Evolutionary conservation across 441 rosid species (phyloP).

Genomic region (Cnidoscolus chayamansa): DNA sequence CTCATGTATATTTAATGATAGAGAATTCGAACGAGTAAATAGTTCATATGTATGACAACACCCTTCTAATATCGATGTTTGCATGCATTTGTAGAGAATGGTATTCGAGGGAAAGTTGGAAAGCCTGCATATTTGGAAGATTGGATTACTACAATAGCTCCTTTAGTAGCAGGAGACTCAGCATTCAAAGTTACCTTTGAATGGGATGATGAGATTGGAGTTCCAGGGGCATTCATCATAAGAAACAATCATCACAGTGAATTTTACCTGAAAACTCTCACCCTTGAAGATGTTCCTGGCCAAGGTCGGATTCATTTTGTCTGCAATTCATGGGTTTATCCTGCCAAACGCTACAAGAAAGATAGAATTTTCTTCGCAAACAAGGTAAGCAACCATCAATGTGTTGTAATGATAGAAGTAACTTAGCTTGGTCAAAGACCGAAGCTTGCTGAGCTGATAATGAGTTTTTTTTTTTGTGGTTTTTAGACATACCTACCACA

Average conservation of each 20-base stretch:
- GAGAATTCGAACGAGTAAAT: too few species aligned
- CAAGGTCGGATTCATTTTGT: slow-evolving; percentile 62
- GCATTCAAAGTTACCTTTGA: slow-evolving; percentile 58
- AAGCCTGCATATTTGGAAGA: slow-evolving; percentile 56
- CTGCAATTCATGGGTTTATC: slow-evolving; percentile 86
- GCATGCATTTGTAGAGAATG: slow-evolving; percentile 36
- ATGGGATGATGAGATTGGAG: slow-evolving; percentile 50
- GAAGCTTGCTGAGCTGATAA: not conserved
- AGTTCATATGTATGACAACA: too few species aligned
- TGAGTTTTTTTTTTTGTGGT: not conserved
- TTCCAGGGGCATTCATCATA: slow-evolving; percentile 66
- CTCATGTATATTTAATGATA: too few species aligned
- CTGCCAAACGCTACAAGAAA: slow-evolving; percentile 42
- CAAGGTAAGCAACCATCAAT: slow-evolving; percentile 40
- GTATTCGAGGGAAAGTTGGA: slow-evolving; percentile 52
- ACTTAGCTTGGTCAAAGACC: not conserved
- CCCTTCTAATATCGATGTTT: not conserved
- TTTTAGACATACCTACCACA: slow-evolving; percentile 63
- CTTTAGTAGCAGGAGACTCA: slow-evolving; percentile 57
- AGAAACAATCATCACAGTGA: slow-evolving; percentile 58
- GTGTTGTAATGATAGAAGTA: not conserved
- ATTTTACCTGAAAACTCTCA: slow-evolving; percentile 62
- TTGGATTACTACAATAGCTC: slow-evolving; percentile 47
- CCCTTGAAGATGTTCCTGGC: slow-evolving; percentile 69
- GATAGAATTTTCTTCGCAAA: slow-evolving; percentile 76